A percentile compares a stretch with the other conserved stretches of the same genome.
phyloP scores from a whole-genome alignment of 164 flowering plant genomes.

The Vitis amurensis region DNA sequence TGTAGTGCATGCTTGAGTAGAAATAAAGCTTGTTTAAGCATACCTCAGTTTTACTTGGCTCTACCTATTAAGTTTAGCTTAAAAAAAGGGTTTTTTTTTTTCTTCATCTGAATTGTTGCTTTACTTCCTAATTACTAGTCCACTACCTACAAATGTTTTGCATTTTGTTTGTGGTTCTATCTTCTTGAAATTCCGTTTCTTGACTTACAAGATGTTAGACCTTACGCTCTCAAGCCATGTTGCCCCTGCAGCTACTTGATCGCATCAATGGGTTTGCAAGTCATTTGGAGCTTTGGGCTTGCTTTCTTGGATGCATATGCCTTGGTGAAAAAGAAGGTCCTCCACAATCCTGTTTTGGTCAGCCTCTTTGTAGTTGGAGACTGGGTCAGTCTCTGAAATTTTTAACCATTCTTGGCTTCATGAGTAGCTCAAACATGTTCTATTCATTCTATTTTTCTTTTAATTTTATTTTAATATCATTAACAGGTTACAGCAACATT shows the following conservation, averaged over 20 bases:
- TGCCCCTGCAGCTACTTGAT: slow-evolving; percentile 60
- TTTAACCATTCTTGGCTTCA: neutral
- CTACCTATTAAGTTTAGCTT: no score
- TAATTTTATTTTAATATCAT: neutral
- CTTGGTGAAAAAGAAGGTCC: slow-evolving; percentile 35
- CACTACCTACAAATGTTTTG: neutral
- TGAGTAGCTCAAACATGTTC: neutral
- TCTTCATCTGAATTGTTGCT: neutral
- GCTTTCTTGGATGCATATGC: slow-evolving; percentile 67
- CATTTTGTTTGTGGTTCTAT: neutral
- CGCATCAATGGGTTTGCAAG: slow-evolving; percentile 83
- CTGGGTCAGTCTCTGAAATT: slow-evolving; percentile 47
- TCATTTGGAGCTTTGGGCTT: slow-evolving; percentile 73
- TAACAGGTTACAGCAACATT: slow-evolving; percentile 58
- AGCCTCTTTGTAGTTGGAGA: slow-evolving; percentile 78
- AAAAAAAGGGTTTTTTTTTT: neutral
- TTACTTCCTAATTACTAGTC: neutral
- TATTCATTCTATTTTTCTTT: neutral
- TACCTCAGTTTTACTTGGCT: no score
- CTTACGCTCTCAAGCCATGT: neutral
- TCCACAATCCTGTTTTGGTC: slow-evolving; percentile 52
- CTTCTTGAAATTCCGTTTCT: neutral
- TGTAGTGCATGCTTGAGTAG: no score
- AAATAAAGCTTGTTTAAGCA: no score
- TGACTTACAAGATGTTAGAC: neutral